Conservation (phyloP, 345 rosid genomes). For the Lepidium sativum region DNA sequence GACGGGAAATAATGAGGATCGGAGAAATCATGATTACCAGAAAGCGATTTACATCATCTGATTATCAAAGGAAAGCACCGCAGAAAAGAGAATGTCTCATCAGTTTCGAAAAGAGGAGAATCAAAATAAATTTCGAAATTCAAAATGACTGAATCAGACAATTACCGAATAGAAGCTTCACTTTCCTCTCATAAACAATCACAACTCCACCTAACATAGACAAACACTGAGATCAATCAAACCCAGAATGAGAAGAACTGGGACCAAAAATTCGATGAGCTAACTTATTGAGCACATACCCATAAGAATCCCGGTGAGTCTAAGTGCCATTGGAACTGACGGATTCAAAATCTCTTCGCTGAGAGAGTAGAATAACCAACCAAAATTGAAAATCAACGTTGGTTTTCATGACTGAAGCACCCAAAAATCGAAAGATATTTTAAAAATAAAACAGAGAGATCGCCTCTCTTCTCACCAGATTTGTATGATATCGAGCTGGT, state of each 20-base stretch:
- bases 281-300: slow-evolving; percentile 30
- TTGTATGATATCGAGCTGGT: slow-evolving; percentile 58
- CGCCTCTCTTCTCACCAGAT: slow-evolving; percentile 46
- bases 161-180: slow-evolving; percentile 73
- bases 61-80: background rate
- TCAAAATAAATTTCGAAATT: background rate
- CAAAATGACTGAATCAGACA: background rate
- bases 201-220: slow-evolving; percentile 73
- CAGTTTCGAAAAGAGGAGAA: background rate
- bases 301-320: slow-evolving; percentile 91
- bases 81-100: background rate
- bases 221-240: background rate
- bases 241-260: background rate
- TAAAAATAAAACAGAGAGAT: background rate
- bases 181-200: slow-evolving; percentile 87
- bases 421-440: background rate
- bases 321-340: slow-evolving; percentile 82
- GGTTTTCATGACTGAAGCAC: background rate
- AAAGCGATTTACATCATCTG: slow-evolving; percentile 80
- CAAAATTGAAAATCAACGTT: background rate
- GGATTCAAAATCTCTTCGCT: slow-evolving; percentile 94
- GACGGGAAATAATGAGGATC: background rate
- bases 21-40: slow-evolving; percentile 40
- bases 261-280: background rate
- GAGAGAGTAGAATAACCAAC: background rate